phyloP scores from a whole-genome alignment of 306 rosid genomes.

The Hippophae gyantsensis region DNA sequence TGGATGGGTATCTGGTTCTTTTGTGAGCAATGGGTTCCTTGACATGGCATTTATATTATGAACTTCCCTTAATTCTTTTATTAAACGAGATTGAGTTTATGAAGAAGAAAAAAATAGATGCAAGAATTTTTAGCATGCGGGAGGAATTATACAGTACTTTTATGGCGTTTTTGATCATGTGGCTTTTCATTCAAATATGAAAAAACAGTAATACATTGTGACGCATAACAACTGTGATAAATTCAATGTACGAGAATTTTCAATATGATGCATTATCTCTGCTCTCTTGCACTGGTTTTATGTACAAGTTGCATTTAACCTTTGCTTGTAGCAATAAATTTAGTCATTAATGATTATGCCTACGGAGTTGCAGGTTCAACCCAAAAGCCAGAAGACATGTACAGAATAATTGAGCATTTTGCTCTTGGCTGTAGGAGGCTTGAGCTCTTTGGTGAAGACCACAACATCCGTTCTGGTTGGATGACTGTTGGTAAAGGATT shows the following conservation, averaged over 20 bases:
- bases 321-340: slow-evolving; percentile 15
- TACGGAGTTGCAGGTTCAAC: slow-evolving; percentile 68
- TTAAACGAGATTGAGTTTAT: too few relatives aligned
- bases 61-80: too few relatives aligned
- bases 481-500: slow-evolving; percentile 75
- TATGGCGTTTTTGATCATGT: background rate
- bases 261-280: slow-evolving; percentile 1
- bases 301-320: background rate
- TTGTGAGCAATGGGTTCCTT: too few relatives aligned
- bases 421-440: slow-evolving; percentile 98
- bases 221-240: background rate
- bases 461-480: slow-evolving; percentile 95
- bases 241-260: background rate
- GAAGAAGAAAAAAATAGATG: too few relatives aligned
- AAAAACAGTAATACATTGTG: background rate
- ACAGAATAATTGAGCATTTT: slow-evolving; percentile 95
- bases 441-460: slow-evolving; percentile 96
- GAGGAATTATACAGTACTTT: too few relatives aligned
- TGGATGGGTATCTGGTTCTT: background rate
- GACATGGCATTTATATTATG: too few relatives aligned
- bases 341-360: slow-evolving; percentile 1
- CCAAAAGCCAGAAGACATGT: slow-evolving; percentile 98
- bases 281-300: slow-evolving; percentile 5
- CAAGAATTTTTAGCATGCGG: too few relatives aligned
- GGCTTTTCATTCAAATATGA: background rate